Base-by-base conservation (phyloP, 805 yeast genomes). In the Saturnispora ahearnii region DNA sequence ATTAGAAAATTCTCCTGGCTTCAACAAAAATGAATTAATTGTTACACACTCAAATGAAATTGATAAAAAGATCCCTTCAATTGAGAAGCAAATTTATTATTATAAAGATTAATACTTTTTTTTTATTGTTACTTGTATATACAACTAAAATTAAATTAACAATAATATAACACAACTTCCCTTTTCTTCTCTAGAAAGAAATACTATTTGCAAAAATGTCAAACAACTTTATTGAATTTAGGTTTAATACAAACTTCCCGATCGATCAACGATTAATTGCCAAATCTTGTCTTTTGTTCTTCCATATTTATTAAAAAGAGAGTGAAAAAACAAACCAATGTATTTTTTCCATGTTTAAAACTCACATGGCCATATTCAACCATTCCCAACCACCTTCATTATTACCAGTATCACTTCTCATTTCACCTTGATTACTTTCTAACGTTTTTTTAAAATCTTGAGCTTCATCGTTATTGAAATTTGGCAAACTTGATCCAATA, bases 1-100 rank as follows among this genome's bases (percentile, higher is more conserved):
- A 2, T 45, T 73, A 42, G 24, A 46, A 1, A 59, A 48, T 1
- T 56, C 72, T 7, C 66, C 52, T 6, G 62, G 60, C 1, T 46
- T 37, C 31, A 15, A 30, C 9, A 24, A 30, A 13, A 36, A 36
- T 8, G 28, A 36, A 9, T 1, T 36, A 13, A 34, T 28, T 32
- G 12, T 26, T n/a, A 7, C 18, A 3, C 2, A 6, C 3, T 4
- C 28, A 13, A 15, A 28, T 11, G 22, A 4, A 2, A 4, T 12
- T n/a, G 28, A 41, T 10, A 40, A 21, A 13, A 32, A 30, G 12
- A 58, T 66, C 36, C 59, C 60, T n/a, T 46, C 57, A 10, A 55
- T 55, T 6, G 57, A 61, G 10, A 51, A 32, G 12, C 41, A 46
- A 28, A 52, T 52, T 7, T 52, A 30, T 13, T 52, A 52, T n/a